phyloP scores from a whole-genome alignment of 2,329 filamentous ascomycete species.

The Elsinoe necatrix region DNA sequence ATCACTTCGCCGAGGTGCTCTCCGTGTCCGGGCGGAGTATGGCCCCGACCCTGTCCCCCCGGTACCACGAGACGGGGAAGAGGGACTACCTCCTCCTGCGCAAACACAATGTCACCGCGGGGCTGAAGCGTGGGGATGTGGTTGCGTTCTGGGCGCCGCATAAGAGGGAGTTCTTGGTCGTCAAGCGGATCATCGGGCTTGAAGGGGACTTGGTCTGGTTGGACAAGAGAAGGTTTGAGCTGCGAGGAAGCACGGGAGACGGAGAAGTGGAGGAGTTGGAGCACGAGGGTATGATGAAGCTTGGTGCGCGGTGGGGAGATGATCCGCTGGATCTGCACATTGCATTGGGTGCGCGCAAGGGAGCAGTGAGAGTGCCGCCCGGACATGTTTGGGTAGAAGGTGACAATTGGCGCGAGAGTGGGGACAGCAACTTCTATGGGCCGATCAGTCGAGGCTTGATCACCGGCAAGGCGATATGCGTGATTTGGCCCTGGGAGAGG shows the following conservation, averaged over 20 bases:
- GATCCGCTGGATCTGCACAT: slow-evolving; percentile 17
- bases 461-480: slow-evolving; percentile 62
- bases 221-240: slow-evolving; percentile 31
- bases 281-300: not conserved
- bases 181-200: slow-evolving; percentile 78
- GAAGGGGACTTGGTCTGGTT: slow-evolving; percentile 70
- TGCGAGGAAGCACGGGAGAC: slow-evolving; percentile 30
- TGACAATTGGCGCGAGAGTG: slow-evolving; percentile 63
- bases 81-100: slow-evolving; percentile 34
- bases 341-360: slow-evolving; percentile 19
- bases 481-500: slow-evolving; percentile 60
- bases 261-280: slow-evolving; percentile 26
- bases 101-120: slow-evolving; percentile 23
- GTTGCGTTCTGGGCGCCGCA: slow-evolving; percentile 47
- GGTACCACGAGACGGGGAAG: slow-evolving; percentile 31
- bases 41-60: slow-evolving; percentile 39
- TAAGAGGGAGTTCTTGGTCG: slow-evolving; percentile 57
- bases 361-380: slow-evolving; percentile 56
- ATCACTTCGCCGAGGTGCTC: slow-evolving; percentile 33
- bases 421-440: slow-evolving; percentile 87
- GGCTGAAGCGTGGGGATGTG: slow-evolving; percentile 36
- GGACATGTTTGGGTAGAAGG: slow-evolving; percentile 95
- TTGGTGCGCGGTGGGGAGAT: slow-evolving; percentile 23
- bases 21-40: slow-evolving; percentile 36
- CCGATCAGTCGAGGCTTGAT: slow-evolving; percentile 60